A percentile compares a stretch with the other conserved stretches of the same genome.
Evolutionary conservation across 2,329 filamentous ascomycete species (phyloP).

Genomic region (Cordyceps javanica): DNA sequence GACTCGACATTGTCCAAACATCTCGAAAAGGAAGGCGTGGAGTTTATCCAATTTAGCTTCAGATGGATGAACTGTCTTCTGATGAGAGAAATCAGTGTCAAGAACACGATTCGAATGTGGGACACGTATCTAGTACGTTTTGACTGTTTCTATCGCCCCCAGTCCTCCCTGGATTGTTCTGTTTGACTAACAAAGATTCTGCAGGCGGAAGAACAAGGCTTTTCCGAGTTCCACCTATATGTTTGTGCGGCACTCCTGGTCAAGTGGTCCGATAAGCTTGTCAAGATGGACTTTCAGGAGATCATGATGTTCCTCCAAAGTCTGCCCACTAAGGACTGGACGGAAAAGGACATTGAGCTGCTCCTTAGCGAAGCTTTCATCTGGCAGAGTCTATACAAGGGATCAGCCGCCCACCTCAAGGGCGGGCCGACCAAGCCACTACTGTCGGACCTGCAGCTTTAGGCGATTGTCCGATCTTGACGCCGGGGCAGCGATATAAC

Average conservation of each 20-base stretch:
- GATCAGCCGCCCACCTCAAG: slow-evolving; percentile 82
- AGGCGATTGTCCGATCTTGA: background rate
- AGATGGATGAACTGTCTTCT: slow-evolving; percentile 99
- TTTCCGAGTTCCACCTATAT: slow-evolving; percentile 96
- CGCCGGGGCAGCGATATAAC: background rate
- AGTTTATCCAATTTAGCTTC: slow-evolving; percentile 99
- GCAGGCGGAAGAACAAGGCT: slow-evolving; percentile 95
- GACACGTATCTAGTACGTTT: slow-evolving; percentile 87
- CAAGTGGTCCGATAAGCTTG: slow-evolving; percentile 92
- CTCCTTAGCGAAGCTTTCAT: slow-evolving; percentile 95
- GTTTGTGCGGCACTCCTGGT: slow-evolving; percentile 97
- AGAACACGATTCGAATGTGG: slow-evolving; percentile 98
- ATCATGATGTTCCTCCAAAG: slow-evolving; percentile 99
- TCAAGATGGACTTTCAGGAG: slow-evolving; percentile 97
- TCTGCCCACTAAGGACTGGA: slow-evolving; percentile 88
- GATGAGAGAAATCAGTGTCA: slow-evolving; percentile 95
- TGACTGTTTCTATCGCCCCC: background rate
- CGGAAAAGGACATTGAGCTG: slow-evolving; percentile 95
- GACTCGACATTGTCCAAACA: slow-evolving; percentile 80
- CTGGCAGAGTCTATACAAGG: slow-evolving; percentile 96
- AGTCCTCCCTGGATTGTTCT: background rate
- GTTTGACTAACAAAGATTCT: slow-evolving; percentile 14
- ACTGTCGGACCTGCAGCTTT: slow-evolving; percentile 30
- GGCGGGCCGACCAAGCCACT: slow-evolving; percentile 36
- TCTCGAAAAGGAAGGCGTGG: slow-evolving; percentile 82